These are phyloP conservation scores for Trypanosoma melophagium DNA, from an alignment of 208 protist genomes.

Conservation along the genomic window DNA sequence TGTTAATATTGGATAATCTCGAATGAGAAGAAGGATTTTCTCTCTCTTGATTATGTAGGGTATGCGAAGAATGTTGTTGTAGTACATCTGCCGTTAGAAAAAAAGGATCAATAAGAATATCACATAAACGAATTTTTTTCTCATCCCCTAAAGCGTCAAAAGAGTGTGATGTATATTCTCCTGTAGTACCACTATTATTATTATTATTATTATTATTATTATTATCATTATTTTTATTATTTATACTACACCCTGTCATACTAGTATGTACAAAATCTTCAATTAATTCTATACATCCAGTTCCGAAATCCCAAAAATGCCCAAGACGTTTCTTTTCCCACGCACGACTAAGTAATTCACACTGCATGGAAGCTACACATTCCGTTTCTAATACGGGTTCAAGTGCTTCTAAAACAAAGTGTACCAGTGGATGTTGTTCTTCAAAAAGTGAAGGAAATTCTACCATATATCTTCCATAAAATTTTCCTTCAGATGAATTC, in stretches of 20 bases:
- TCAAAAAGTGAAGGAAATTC: slow-evolving; percentile 38
- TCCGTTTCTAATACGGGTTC: slow-evolving; percentile 48
- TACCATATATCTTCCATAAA: slow-evolving; percentile 12
- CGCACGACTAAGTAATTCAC: slow-evolving; percentile 35
- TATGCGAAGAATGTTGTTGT: background rate
- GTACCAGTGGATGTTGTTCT: slow-evolving; percentile 44
- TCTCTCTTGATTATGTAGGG: background rate
- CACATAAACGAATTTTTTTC: slow-evolving; percentile 18
- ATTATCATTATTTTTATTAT: background rate
- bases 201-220: slow-evolving; percentile 1
- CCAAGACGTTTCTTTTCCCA: slow-evolving; percentile 35
- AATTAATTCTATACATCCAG: slow-evolving; percentile 24
- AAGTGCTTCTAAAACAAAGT: slow-evolving; percentile 51
- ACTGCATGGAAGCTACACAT: slow-evolving; percentile 44
- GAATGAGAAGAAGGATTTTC: background rate
- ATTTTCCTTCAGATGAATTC: background rate
- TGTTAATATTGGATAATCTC: background rate
- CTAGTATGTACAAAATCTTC: slow-evolving; percentile 25
- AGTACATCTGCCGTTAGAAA: slow-evolving; percentile 20
- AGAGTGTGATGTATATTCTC: background rate
- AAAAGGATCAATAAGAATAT: slow-evolving; percentile 28
- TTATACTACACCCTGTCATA: slow-evolving; percentile 18
- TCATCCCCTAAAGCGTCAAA: background rate
- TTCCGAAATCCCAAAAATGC: slow-evolving; percentile 23
- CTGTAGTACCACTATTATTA: background rate